Base-by-base conservation (phyloP, 1,139 yeast genomes). In the Pichia sp. region DNA sequence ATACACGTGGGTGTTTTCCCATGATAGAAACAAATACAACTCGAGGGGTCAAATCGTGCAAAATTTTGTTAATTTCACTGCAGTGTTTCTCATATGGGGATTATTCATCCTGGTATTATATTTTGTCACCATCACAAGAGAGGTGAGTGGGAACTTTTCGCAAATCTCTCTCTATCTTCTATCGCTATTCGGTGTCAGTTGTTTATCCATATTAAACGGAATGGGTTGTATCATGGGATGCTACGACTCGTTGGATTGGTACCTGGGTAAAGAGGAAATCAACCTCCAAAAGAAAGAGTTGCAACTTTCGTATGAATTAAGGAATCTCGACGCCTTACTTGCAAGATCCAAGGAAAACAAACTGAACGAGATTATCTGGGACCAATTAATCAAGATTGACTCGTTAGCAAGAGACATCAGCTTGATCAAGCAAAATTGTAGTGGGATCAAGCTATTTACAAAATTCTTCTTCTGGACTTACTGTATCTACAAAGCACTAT, bases 401-500 rank as follows among this genome's bases (percentile, higher is more conserved):
- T 51, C 57, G 13, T n/a, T 49, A 21, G 7, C 44, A 16, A 47
- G 57, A 26, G 55, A 52, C 30, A 16, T 50, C 10, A 22, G 12
- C 9, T 36, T 21, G 3, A n/a, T 19, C 7, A 41, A 36, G 30
- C 39, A 37, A 6, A 44, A 41, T 18, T n/a, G 46, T 2, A 10
- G 36, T 2, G 51, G 52, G 4, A 8, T 54, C 9, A 23, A 23
- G 30, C 21, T 13, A 4, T 22, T 45, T 23, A 30, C 46, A 8
- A 47, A 52, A 18, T 23, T 50, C 19, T 42, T 44, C n/a, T 82
- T 85, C 62, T 77, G 87, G 12, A 52, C 75, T 8, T 86, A 85
- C 69, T 85, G 93, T 68, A 61, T 83, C 40, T 86, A 85, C 68
- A 72, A 89, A 48, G 72, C 85, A 7, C 49, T 79, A 46, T 79